These are phyloP conservation scores for Rhododendron mucronatum DNA, from an alignment of 148 eudicot genomes.

Conservation along the genomic window DNA sequence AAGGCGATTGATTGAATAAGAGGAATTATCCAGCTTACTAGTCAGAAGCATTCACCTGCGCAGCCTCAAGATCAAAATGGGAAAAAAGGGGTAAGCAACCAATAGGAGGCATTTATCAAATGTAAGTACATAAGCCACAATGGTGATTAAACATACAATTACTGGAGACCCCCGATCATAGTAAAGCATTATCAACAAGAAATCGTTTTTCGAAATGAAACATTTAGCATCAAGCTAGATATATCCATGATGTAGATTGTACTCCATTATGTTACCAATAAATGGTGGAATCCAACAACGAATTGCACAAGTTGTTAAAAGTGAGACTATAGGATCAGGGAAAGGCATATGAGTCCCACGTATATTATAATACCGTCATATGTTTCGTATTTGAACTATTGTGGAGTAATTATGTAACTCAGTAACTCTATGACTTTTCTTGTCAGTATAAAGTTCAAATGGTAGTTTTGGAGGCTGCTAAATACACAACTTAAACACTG, in stretches of 20 bases:
- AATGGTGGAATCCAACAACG: background rate
- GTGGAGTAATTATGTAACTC: background rate
- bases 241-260: background rate
- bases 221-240: background rate
- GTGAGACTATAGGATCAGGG: background rate
- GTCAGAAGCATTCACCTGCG: slow-evolving; percentile 8
- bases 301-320: background rate
- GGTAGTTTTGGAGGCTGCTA: background rate
- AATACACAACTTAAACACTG: background rate
- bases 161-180: background rate
- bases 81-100: background rate
- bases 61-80: background rate
- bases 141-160: background rate
- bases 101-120: background rate
- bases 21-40: background rate
- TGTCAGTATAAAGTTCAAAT: background rate
- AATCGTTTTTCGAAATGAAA: background rate
- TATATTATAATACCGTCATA: background rate
- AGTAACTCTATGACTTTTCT: background rate
- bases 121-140: background rate
- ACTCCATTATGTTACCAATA: background rate
- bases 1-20: background rate
- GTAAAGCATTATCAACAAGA: background rate
- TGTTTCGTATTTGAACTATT: background rate
- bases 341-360: background rate